Evolutionary conservation across 2,329 filamentous ascomycete species (phyloP).

Genomic region (Fusarium caatingaense): DNA sequence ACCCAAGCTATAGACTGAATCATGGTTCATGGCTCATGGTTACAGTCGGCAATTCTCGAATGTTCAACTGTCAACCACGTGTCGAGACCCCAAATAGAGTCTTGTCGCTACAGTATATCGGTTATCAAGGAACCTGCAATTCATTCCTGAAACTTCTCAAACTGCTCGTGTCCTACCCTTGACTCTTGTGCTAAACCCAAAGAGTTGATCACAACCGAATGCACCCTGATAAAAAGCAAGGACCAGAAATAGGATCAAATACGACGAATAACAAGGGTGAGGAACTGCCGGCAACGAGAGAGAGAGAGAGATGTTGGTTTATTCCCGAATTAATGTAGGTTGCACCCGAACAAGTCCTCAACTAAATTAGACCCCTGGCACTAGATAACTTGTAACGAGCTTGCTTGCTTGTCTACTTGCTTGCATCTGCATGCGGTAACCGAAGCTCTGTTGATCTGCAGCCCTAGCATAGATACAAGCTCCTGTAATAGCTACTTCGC

Average conservation of each 20-base stretch:
- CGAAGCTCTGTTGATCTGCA: slow-evolving; percentile 10
- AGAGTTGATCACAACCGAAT: slow-evolving; percentile 1
- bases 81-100: slow-evolving; percentile 5
- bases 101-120: background rate
- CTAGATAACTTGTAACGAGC: slow-evolving; percentile 10
- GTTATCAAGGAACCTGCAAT: background rate
- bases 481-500: background rate
- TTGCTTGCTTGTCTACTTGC: slow-evolving; percentile 14
- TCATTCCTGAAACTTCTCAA: background rate
- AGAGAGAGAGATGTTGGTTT: background rate
- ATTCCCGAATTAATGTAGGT: background rate
- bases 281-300: background rate
- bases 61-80: slow-evolving; percentile 21
- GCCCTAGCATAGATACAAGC: background rate
- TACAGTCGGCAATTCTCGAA: background rate
- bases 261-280: background rate
- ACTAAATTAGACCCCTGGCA: slow-evolving; percentile 2
- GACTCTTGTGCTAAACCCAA: slow-evolving; percentile 7
- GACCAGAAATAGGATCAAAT: background rate
- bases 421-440: slow-evolving; percentile 13
- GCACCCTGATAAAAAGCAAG: slow-evolving; percentile 5
- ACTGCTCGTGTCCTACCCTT: slow-evolving; percentile 1
- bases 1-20: slow-evolving; percentile 48
- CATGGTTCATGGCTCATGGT: background rate
- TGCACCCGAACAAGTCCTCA: slow-evolving; percentile 8